Evolutionary conservation across 2,329 filamentous ascomycete species (phyloP).

Genomic region (Helotiales sp.): DNA sequence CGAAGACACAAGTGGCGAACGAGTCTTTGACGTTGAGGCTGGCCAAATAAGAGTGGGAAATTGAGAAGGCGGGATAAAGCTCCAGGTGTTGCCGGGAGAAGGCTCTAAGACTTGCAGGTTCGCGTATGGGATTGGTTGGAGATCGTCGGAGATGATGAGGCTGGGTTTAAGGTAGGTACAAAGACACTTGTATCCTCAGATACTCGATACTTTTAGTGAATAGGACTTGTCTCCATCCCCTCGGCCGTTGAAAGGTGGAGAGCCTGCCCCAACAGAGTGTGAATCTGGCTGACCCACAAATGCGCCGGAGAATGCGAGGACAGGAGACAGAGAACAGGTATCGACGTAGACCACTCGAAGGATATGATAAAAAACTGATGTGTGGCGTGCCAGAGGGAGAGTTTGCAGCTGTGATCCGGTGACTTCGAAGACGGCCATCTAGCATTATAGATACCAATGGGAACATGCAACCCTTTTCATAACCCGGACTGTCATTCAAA

Average conservation of each 20-base stretch:
- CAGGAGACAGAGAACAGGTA: background rate
- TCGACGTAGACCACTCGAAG: background rate
- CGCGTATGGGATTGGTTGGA: constrained; percentile 30
- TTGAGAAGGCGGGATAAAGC: constrained; percentile 12
- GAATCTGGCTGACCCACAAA: constrained; percentile 4
- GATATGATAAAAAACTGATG: background rate
- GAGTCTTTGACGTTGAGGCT: constrained; percentile 14
- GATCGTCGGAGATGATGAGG: constrained; percentile 23
- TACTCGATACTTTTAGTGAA: constrained; percentile 28
- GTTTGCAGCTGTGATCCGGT: constrained; percentile 29
- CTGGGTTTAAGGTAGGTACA: constrained; percentile 30
- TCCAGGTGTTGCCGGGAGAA: constrained; percentile 20
- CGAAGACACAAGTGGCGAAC: constrained; percentile 11
- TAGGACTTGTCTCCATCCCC: constrained; percentile 30
- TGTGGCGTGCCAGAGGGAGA: constrained; percentile 4
- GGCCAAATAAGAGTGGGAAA: constrained; percentile 3
- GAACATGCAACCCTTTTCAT: constrained; percentile 31
- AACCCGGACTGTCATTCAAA: constrained; percentile 22
- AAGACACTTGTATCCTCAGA: constrained; percentile 32
- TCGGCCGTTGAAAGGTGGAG: constrained; percentile 21
- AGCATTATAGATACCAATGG: constrained; percentile 29
- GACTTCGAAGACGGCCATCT: constrained; percentile 26
- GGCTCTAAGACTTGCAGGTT: constrained; percentile 18
- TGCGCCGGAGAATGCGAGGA: background rate
- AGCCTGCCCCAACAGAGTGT: constrained; percentile 13